Conservation (phyloP, 352 stramenopile genomes). For the Phytophthora podocarpi region DNA sequence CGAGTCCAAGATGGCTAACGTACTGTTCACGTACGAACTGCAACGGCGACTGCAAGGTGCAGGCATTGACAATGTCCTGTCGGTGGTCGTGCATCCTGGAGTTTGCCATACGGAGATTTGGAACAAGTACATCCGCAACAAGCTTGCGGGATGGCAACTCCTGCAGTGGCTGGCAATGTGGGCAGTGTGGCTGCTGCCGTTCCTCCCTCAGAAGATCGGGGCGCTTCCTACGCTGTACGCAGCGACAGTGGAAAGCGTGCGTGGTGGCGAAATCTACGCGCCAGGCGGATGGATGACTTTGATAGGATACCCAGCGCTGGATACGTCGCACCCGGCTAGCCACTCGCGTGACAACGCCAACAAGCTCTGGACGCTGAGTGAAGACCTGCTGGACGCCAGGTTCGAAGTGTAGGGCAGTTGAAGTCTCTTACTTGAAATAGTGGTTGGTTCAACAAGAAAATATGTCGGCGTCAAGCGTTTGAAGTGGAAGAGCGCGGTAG, state of each 20-base stretch:
- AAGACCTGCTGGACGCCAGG: constrained; percentile 32
- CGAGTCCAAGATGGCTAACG: constrained; percentile 53
- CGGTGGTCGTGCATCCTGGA: constrained; percentile 46
- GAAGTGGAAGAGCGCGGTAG: constrained; percentile 2
- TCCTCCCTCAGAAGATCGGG: constrained; percentile 45
- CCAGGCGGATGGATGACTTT: constrained; percentile 37
- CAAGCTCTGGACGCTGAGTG: constrained; percentile 54
- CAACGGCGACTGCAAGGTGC: constrained; percentile 37
- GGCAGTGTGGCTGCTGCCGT: constrained; percentile 30
- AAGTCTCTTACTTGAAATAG: too few relatives aligned
- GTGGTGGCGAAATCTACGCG: constrained; percentile 33
- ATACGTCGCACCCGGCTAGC: constrained; percentile 36
- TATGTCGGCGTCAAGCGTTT: neutral
- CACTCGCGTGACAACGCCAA: constrained; percentile 34
- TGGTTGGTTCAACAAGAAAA: neutral
- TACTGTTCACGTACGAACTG: constrained; percentile 61
- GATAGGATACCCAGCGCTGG: constrained; percentile 48
- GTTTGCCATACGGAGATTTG: constrained; percentile 44
- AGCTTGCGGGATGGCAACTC: constrained; percentile 39
- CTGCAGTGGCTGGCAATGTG: constrained; percentile 57
- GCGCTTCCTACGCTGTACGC: constrained; percentile 56
- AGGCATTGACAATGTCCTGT: constrained; percentile 36
- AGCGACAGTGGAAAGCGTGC: constrained; percentile 38
- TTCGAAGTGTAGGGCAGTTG: constrained; percentile 39
- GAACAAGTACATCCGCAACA: constrained; percentile 38